These are phyloP conservation scores for Xylaria multiplex DNA, from an alignment of 2,329 filamentous ascomycete genomes.

Conservation along the genomic window DNA sequence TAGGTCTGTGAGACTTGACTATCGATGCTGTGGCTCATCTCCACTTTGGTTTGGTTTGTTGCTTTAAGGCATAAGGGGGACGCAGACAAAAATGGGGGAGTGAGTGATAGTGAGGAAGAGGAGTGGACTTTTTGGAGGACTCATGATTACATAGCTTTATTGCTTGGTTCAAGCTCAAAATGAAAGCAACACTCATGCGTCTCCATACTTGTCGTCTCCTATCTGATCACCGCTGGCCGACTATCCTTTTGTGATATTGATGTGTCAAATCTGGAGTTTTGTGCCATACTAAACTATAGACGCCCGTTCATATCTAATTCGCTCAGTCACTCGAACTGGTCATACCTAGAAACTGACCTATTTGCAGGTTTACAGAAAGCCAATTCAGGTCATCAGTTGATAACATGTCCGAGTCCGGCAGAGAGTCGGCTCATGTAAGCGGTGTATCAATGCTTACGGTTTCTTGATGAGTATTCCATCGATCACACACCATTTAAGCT, in stretches of 20 bases:
- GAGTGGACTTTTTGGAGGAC: constrained; percentile 15
- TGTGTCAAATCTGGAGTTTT: not conserved
- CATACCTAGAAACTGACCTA: not conserved
- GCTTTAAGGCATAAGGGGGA: not conserved
- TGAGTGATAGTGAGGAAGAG: not conserved
- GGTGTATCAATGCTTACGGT: not conserved
- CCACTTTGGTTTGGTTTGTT: constrained; percentile 5
- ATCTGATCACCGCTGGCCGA: not conserved
- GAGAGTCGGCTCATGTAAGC: not conserved
- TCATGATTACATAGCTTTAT: constrained; percentile 14
- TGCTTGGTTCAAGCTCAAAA: constrained; percentile 21
- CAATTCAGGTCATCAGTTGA: not conserved
- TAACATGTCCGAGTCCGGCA: not conserved
- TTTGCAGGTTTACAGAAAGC: not conserved
- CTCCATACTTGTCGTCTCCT: constrained; percentile 10
- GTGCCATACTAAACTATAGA: not conserved
- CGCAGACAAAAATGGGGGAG: constrained; percentile 10
- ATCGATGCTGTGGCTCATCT: constrained; percentile 3
- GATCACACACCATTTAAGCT: not conserved
- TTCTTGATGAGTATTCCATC: not conserved
- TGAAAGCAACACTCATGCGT: constrained; percentile 26
- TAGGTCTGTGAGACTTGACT: constrained; percentile 17
- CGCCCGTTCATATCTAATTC: no score
- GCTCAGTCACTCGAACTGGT: not conserved
- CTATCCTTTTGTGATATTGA: not conserved